Percentiles rank a stretch among this genome's conserved stretches.
Evolutionary conservation across 1,284 basidiomycete genomes (phyloP).

Genomic region (Ustanciosporium gigantosporum): DNA sequence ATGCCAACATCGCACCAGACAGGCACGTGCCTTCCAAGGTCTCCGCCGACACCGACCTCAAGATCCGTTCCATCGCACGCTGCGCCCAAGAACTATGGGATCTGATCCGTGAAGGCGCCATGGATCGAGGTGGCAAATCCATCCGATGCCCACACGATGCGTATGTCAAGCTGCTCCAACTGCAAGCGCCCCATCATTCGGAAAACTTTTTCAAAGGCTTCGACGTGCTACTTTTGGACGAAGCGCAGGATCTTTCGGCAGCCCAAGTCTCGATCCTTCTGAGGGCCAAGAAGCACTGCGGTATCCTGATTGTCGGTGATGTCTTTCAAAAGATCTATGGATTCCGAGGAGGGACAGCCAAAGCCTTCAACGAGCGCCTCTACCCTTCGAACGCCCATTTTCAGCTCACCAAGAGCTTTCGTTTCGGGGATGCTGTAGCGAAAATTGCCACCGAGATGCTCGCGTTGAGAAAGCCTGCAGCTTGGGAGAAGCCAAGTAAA

Average conservation of each 20-base stretch:
- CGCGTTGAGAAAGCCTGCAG: slow-evolving; percentile 39
- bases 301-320: slow-evolving; percentile 54
- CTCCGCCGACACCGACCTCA: slow-evolving; percentile 41
- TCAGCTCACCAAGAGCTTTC: slow-evolving; percentile 52
- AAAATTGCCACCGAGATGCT: slow-evolving; percentile 44
- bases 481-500: slow-evolving; percentile 28
- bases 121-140: slow-evolving; percentile 21
- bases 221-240: slow-evolving; percentile 50
- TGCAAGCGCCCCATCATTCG: slow-evolving; percentile 32
- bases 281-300: slow-evolving; percentile 42
- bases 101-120: slow-evolving; percentile 27
- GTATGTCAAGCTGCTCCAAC: slow-evolving; percentile 54
- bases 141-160: slow-evolving; percentile 53
- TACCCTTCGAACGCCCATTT: slow-evolving; percentile 44
- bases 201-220: slow-evolving; percentile 42
- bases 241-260: slow-evolving; percentile 54
- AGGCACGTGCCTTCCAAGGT: slow-evolving; percentile 44
- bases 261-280: slow-evolving; percentile 50
- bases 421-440: slow-evolving; percentile 50
- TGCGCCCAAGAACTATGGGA: slow-evolving; percentile 46
- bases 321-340: slow-evolving; percentile 57
- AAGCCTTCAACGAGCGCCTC: slow-evolving; percentile 48
- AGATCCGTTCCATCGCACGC: slow-evolving; percentile 22
- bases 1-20: slow-evolving; percentile 27
- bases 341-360: slow-evolving; percentile 52